phyloP scores from a whole-genome alignment of 1,139 yeast genomes.

The Taphrina deformans region DNA sequence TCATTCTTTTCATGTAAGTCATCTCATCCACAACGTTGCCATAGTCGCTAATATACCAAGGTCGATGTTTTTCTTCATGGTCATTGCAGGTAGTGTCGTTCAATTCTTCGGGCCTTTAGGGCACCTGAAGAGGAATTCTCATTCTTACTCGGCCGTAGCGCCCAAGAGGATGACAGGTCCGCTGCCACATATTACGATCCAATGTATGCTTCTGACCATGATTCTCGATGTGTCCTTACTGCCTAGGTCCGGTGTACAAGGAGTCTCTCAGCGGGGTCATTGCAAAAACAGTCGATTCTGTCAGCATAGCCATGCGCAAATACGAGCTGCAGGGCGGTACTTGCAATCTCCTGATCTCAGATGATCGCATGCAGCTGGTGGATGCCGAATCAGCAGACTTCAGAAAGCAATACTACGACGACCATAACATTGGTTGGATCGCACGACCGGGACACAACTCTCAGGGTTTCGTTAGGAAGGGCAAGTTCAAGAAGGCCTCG shows the following conservation, averaged over 20 bases:
- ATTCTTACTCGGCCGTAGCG: slow-evolving; percentile 24
- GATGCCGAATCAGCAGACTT: slow-evolving; percentile 6
- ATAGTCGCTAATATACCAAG: not conserved
- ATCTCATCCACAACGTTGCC: too few species aligned
- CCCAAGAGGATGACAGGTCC: slow-evolving; percentile 34
- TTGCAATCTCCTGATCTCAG: slow-evolving; percentile 30
- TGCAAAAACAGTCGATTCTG: slow-evolving; percentile 32
- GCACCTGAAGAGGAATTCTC: slow-evolving; percentile 29
- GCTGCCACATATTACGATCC: slow-evolving; percentile 35
- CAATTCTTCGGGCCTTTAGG: slow-evolving; percentile 31
- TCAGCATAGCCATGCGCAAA: slow-evolving; percentile 25
- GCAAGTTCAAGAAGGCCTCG: slow-evolving; percentile 32
- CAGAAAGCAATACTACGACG: slow-evolving; percentile 36
- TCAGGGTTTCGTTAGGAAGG: slow-evolving; percentile 31
- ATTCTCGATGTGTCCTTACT: too few species aligned
- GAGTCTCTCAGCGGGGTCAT: slow-evolving; percentile 36
- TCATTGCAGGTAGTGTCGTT: slow-evolving; percentile 20
- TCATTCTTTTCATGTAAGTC: slow-evolving; percentile 13
- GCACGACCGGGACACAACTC: slow-evolving; percentile 38
- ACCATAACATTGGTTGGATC: slow-evolving; percentile 36
- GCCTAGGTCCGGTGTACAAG: slow-evolving; percentile 36
- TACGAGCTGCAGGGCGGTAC: slow-evolving; percentile 36
- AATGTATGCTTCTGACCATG: too few species aligned
- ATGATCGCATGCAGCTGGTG: slow-evolving; percentile 36
- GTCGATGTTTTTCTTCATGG: slow-evolving; percentile 30